Conservation (phyloP, 2,329 filamentous ascomycete species). For the Dactylellina haptotyla region DNA sequence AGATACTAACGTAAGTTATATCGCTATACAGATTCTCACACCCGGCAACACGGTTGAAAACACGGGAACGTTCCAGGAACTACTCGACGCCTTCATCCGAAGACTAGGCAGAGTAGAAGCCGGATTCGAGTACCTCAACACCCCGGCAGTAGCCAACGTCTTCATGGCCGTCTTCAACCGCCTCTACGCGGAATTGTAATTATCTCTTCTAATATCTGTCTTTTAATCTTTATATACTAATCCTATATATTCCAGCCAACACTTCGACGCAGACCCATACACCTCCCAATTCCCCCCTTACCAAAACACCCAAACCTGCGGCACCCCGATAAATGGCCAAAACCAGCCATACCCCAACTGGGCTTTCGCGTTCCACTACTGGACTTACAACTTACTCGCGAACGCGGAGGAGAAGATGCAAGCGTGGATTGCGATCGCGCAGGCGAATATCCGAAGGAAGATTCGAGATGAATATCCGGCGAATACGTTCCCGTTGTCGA, state of each 20-base stretch:
- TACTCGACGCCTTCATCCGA: background rate
- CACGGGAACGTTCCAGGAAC: slow-evolving; percentile 20
- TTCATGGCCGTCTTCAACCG: slow-evolving; percentile 11
- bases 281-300: background rate
- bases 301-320: slow-evolving; percentile 5
- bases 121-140: slow-evolving; percentile 10
- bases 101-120: slow-evolving; percentile 5
- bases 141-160: background rate
- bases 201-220: background rate
- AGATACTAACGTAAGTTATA: no score
- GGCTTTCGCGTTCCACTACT: slow-evolving; percentile 6
- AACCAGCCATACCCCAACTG: background rate
- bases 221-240: no score
- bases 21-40: slow-evolving; percentile 12
- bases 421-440: background rate
- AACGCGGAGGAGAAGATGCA: slow-evolving; percentile 14
- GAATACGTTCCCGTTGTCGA: background rate
- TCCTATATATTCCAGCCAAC: background rate
- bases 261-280: background rate
- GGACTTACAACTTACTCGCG: background rate
- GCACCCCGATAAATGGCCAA: background rate
- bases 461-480: slow-evolving; percentile 9
- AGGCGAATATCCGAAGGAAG: slow-evolving; percentile 3
- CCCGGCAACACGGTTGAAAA: slow-evolving; percentile 10
- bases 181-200: slow-evolving; percentile 4